These are phyloP conservation scores for Trichoderma sp. DNA, from an alignment of 2,329 filamentous ascomycete species.

Conservation along the genomic window DNA sequence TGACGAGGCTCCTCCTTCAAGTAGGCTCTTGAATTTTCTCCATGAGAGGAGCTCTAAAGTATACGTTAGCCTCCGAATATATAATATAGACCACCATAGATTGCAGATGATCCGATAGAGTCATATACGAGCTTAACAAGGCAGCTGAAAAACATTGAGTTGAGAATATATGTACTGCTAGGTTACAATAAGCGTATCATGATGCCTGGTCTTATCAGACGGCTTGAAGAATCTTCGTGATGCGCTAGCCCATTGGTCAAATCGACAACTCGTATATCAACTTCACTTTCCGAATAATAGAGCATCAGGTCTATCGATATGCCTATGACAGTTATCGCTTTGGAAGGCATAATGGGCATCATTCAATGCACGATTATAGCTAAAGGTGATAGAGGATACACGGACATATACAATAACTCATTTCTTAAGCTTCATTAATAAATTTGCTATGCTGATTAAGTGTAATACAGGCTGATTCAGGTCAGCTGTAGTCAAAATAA, in stretches of 20 bases:
- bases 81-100: background rate
- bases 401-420: background rate
- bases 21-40: too few relatives aligned
- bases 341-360: background rate
- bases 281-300: background rate
- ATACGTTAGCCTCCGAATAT: background rate
- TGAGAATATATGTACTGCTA: background rate
- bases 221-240: background rate
- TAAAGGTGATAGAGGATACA: background rate
- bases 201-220: background rate
- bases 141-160: background rate
- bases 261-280: background rate
- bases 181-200: background rate
- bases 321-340: background rate
- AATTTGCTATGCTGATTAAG: background rate
- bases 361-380: background rate
- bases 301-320: background rate
- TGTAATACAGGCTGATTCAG: background rate
- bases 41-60: background rate
- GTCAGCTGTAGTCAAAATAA: background rate
- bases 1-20: too few relatives aligned
- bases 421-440: background rate
- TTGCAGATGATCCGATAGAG: background rate
- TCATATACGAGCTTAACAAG: background rate
- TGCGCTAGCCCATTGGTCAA: too few relatives aligned